phyloP scores from a whole-genome alignment of 805 yeast genomes.

The Diddensiella caesifluorescens region DNA sequence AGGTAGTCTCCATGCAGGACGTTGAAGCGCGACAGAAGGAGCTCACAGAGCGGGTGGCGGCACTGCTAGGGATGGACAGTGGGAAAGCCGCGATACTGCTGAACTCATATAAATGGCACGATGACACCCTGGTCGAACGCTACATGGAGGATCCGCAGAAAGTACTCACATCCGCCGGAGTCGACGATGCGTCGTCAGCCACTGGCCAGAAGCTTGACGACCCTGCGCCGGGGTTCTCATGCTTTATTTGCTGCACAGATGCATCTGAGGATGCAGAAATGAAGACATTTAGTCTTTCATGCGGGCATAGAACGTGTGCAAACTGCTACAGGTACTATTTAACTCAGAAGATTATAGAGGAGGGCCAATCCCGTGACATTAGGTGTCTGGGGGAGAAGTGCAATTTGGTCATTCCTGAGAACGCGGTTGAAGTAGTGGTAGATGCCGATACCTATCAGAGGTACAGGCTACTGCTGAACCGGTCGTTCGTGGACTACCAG shows the following conservation, averaged over 20 bases:
- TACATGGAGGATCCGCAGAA: constrained; percentile 43
- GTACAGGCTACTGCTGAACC: constrained; percentile 26
- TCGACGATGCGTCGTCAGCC: constrained; percentile 14
- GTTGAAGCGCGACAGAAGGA: constrained; percentile 30
- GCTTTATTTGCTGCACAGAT: constrained; percentile 71
- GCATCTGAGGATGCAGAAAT: constrained; percentile 41
- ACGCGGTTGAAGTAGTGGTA: constrained; percentile 36
- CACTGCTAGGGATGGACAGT: constrained; percentile 35
- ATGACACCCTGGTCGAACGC: constrained; percentile 50
- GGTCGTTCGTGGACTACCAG: constrained; percentile 48
- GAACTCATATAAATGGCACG: constrained; percentile 53
- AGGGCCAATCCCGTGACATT: constrained; percentile 37
- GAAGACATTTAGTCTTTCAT: constrained; percentile 48
- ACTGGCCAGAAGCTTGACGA: constrained; percentile 4
- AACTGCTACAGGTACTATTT: constrained; percentile 64
- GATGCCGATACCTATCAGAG: constrained; percentile 20
- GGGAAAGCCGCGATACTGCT: constrained; percentile 43
- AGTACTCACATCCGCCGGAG: constrained; percentile 35
- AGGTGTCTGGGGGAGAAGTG: constrained; percentile 61
- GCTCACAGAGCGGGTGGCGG: constrained; percentile 34
- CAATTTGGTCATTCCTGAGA: constrained; percentile 33
- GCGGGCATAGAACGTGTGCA: constrained; percentile 67
- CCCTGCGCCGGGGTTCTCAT: constrained; percentile 37
- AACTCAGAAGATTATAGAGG: constrained; percentile 35
- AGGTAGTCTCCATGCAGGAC: constrained; percentile 21